Evolutionary conservation across 1,139 yeast genomes (phyloP).

Genomic region (Suhomyces guaymorum): DNA sequence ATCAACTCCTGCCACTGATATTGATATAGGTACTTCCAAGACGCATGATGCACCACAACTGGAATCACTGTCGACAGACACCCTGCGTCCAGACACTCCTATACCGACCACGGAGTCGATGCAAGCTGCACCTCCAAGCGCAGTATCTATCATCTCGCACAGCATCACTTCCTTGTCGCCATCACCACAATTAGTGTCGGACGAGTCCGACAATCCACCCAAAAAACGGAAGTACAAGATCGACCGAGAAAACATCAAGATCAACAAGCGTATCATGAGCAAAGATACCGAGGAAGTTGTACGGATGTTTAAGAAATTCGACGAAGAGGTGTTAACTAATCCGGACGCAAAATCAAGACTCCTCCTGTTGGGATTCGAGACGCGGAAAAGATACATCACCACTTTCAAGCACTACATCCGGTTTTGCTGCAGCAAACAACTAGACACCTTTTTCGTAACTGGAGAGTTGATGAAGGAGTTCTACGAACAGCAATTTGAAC

Average conservation of each 20-base stretch:
- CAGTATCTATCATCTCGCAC: constrained; percentile 15
- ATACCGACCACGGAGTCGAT: neutral
- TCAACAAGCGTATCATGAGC: constrained; percentile 22
- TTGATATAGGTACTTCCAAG: no score
- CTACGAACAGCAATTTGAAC: constrained; percentile 19
- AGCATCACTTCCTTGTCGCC: constrained; percentile 13
- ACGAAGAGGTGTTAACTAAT: constrained; percentile 21
- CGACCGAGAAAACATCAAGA: constrained; percentile 19
- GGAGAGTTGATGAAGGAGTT: constrained; percentile 22
- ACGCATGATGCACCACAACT: no score
- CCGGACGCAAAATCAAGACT: constrained; percentile 19
- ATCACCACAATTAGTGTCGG: constrained; percentile 7
- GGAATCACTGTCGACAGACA: constrained; percentile 4
- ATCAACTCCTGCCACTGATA: constrained; percentile 5
- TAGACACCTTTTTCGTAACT: constrained; percentile 19
- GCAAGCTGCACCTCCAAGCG: no score
- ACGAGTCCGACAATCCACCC: constrained; percentile 11
- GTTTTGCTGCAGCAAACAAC: constrained; percentile 17
- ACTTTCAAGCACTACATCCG: constrained; percentile 22
- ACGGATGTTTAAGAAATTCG: constrained; percentile 21
- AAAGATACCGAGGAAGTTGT: constrained; percentile 21
- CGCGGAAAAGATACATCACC: constrained; percentile 21
- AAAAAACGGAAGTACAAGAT: constrained; percentile 16
- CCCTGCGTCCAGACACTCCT: constrained; percentile 6
- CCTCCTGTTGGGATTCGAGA: constrained; percentile 20